These are phyloP conservation scores for Oenanthe sinensis DNA, from an alignment of 129 eudicot species.

Conservation along the genomic window DNA sequence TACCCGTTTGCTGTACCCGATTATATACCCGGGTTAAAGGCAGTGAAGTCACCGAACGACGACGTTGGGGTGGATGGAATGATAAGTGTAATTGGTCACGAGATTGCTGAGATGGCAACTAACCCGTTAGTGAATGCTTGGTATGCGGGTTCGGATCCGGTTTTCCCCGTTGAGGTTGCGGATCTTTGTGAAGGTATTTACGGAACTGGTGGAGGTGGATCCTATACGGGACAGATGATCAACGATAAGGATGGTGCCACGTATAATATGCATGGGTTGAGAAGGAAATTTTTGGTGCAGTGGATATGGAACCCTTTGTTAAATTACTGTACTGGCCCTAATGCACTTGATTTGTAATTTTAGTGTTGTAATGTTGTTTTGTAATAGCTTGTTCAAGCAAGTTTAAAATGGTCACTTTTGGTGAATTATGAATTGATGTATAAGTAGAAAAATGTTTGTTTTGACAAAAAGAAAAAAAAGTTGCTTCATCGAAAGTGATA, in stretches of 20 bases:
- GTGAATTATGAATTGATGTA: neutral
- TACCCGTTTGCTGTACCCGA: constrained; percentile 85
- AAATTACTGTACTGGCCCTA: constrained; percentile 31
- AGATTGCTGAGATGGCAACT: constrained; percentile 23
- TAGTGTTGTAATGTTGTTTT: neutral
- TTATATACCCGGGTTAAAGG: constrained; percentile 48
- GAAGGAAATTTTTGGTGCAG: constrained; percentile 23
- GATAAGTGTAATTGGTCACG: constrained; percentile 26
- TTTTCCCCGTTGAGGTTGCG: constrained; percentile 22
- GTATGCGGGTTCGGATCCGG: constrained; percentile 26
- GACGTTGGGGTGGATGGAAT: constrained; percentile 34
- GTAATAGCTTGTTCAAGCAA: neutral
- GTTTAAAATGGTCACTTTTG: neutral
- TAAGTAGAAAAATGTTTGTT: neutral
- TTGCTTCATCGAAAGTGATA: neutral
- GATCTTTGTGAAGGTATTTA: constrained; percentile 30
- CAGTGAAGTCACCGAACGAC: constrained; percentile 61
- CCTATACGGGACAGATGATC: constrained; percentile 14
- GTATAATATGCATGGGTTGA: constrained; percentile 23
- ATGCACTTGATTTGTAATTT: constrained; percentile 19
- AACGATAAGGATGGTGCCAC: constrained; percentile 26
- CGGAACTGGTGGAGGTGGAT: constrained; percentile 30
- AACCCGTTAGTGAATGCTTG: constrained; percentile 30
- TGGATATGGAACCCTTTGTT: constrained; percentile 31
- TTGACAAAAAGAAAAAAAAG: neutral